Base-by-base conservation (phyloP, 148 eudicot genomes). In the Selenicereus undatus region DNA sequence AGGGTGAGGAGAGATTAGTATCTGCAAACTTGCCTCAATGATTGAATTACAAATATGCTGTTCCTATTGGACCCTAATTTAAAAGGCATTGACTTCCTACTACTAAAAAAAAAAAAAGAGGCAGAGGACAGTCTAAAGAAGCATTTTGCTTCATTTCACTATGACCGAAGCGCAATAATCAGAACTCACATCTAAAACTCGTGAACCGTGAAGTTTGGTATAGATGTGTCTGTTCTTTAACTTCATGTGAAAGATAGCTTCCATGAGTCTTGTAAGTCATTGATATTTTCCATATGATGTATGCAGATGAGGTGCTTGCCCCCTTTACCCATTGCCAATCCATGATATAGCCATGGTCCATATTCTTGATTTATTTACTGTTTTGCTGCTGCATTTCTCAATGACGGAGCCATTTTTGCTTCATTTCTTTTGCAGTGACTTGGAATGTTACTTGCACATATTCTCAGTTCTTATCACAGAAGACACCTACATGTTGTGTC, bases 361-460 rank as follows among this genome's bases (percentile, higher is more conserved):
- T 39, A 4, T 39, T 39, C 43, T 39, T 39, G 43, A 39, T 39
- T 39, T 39, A 39, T 39, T 4, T 39, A 36, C 43, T 39, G 8
- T 48, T 8, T 48, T 12, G 14, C 52, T 0, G 13, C 7, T 8
- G 24, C 22, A 7, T 8, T 62, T 20, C 24, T 58, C n/a, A 6
- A 62, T 62, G n/a, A 22, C 21, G 68, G 24, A 22, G 24, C 11
- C 11, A n/a, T 62, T n/a, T 20, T 7, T 22, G 24, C n/a, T n/a
- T n/a, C 1, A 18, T 39, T 56, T 80, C 54, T 4, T 73, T 73
- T 35, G 36, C 82, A 80, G 82, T 80, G 77, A 80, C 82, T 3
- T 80, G 82, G 82, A 80, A 80, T 24, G 82, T 80, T n/a, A 80
- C 82, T 9, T 80, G 82, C 76, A 80, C 64, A 50, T 80, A 80